A percentile compares a stretch with the other conserved stretches of the same genome.
Conservation (phyloP, 148 eudicot genomes). For the Nepenthes gracilis region DNA sequence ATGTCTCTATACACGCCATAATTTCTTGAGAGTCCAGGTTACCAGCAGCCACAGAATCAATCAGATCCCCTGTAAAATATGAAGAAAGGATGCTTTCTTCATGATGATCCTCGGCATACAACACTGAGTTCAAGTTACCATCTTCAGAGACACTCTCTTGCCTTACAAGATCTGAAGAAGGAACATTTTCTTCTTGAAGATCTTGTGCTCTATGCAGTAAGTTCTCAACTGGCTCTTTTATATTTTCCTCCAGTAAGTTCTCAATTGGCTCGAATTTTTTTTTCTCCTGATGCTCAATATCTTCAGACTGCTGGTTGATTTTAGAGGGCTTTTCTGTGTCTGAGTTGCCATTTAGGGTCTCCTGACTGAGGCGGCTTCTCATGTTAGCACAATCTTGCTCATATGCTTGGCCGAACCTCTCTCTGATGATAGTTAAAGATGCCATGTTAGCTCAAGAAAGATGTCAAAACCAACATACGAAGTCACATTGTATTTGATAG, state of each 20-base stretch:
- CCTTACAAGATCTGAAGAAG: constrained; percentile 3
- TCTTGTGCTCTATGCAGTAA: constrained; percentile 4
- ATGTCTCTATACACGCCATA: neutral
- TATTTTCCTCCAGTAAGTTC: neutral
- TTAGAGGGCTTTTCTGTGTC: neutral
- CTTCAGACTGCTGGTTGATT: neutral
- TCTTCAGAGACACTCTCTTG: constrained; percentile 1
- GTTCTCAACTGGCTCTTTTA: constrained; percentile 2
- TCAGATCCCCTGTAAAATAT: constrained; percentile 1
- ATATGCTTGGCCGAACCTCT: constrained; percentile 15
- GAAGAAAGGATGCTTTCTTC: constrained; percentile 7
- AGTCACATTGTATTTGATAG: too few species aligned
- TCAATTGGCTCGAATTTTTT: neutral
- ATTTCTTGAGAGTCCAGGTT: constrained; percentile 1
- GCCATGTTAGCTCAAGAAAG: neutral
- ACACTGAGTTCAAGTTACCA: neutral
- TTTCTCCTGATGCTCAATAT: neutral
- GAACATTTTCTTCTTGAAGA: constrained; percentile 7
- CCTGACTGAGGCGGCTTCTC: constrained; percentile 3
- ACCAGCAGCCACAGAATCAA: neutral
- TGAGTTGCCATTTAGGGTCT: neutral
- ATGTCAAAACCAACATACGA: too few species aligned
- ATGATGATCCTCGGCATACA: too few species aligned
- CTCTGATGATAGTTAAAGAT: constrained; percentile 22
- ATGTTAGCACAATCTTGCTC: constrained; percentile 8